Conservation (phyloP, 768 basidiomycete genomes). For the Mycena epipterygia region DNA sequence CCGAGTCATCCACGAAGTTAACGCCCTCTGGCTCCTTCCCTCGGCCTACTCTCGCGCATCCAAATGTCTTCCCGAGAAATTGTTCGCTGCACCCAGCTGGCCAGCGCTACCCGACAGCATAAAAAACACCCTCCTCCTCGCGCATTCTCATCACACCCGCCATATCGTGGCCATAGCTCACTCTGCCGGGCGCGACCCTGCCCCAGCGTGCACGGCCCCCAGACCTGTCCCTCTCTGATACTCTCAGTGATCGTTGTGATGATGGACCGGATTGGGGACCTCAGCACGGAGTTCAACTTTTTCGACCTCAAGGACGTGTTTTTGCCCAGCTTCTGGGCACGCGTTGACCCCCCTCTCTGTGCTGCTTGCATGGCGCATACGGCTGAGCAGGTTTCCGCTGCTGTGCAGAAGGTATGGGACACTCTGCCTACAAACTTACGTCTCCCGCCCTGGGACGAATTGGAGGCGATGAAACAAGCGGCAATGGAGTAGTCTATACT, state of each 20-base stretch:
- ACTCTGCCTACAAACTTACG: not conserved
- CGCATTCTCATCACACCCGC: slow-evolving; percentile 11
- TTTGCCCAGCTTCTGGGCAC: slow-evolving; percentile 1
- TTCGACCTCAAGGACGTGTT: slow-evolving; percentile 25
- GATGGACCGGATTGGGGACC: slow-evolving; percentile 1
- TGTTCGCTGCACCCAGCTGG: not conserved
- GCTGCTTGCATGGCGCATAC: not conserved
- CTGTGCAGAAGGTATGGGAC: slow-evolving; percentile 18
- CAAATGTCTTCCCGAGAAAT: not conserved
- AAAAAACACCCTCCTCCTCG: not conserved
- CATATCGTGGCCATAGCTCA: slow-evolving; percentile 13
- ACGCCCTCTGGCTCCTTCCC: slow-evolving; percentile 20
- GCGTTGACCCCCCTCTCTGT: slow-evolving; percentile 3
- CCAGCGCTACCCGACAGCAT: not conserved
- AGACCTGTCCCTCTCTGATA: not conserved
- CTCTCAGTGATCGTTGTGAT: not conserved
- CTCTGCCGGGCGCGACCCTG: not conserved
- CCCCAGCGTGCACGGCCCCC: not conserved
- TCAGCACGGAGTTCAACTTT: slow-evolving; percentile 17
- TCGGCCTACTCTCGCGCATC: slow-evolving; percentile 10
- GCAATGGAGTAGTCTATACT: not conserved
- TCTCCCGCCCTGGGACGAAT: slow-evolving; percentile 19
- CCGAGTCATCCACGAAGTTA: slow-evolving; percentile 11
- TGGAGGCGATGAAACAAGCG: not conserved
- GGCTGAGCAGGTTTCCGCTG: not conserved